Conservation (phyloP, 73 alveolate species). For the Paramecium pentaurelia region DNA sequence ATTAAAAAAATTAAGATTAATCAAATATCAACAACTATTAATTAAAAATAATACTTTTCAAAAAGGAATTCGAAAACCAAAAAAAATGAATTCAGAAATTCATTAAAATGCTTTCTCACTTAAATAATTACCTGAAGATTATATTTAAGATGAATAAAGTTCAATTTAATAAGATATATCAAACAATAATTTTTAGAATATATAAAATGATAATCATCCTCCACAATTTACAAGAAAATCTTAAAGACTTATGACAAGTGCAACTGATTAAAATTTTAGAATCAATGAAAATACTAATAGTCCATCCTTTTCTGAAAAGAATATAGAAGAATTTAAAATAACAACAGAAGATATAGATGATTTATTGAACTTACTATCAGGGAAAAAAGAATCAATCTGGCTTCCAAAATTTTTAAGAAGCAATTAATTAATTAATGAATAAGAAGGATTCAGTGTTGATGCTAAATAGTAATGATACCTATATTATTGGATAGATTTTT, state of each 20-base stretch:
- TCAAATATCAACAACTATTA: background rate
- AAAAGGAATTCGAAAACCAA: background rate
- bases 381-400: background rate
- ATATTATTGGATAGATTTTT: background rate
- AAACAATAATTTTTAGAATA: background rate
- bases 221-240: constrained; percentile 16
- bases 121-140: background rate
- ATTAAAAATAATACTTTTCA: background rate
- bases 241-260: background rate
- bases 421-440: background rate
- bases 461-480: background rate
- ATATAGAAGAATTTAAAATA: background rate
- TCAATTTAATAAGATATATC: background rate
- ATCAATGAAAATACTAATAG: background rate
- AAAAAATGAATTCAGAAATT: background rate
- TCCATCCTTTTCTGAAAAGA: background rate
- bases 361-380: background rate
- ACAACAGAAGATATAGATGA: constrained; percentile 40
- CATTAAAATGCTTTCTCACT: background rate
- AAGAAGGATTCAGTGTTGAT: background rate
- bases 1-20: background rate
- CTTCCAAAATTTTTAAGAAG: constrained; percentile 11
- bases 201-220: background rate
- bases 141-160: background rate
- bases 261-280: background rate